Evolutionary conservation across 805 yeast species (phyloP).

Genomic region (Saccharomycopsis sp.): DNA sequence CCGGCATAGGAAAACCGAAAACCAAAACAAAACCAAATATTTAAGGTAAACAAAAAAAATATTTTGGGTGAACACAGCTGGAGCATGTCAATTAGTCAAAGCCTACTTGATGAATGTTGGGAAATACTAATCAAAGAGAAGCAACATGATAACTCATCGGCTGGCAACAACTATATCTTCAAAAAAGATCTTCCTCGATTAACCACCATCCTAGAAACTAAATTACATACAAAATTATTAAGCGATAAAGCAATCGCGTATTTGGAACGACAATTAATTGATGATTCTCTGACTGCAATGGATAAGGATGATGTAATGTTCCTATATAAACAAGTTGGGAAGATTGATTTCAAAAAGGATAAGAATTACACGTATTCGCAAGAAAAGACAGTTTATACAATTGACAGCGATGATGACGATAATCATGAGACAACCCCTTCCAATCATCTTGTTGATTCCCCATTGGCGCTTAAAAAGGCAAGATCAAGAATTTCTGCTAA

Average conservation of each 20-base stretch:
- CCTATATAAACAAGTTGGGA: neutral
- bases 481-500: neutral
- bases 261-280: neutral
- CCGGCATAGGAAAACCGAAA: too few relatives aligned
- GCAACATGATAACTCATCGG: too few relatives aligned
- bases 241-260: neutral
- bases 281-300: neutral
- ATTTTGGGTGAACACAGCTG: too few relatives aligned
- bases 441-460: neutral
- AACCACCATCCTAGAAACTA: neutral
- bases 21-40: too few relatives aligned
- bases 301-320: constrained; percentile 3
- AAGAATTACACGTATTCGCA: too few relatives aligned
- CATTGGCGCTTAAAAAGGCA: constrained; percentile 1
- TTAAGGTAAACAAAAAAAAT: too few relatives aligned
- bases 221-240: neutral
- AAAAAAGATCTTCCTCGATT: neutral
- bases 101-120: constrained; percentile 7
- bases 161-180: neutral
- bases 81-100: too few relatives aligned
- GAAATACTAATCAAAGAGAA: too few relatives aligned
- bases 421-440: neutral
- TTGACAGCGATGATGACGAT: neutral
- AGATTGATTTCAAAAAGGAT: neutral
- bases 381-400: neutral